These are phyloP conservation scores for Papilionanthe hybrid DNA, from an alignment of 116 monocot species.

Conservation along the genomic window DNA sequence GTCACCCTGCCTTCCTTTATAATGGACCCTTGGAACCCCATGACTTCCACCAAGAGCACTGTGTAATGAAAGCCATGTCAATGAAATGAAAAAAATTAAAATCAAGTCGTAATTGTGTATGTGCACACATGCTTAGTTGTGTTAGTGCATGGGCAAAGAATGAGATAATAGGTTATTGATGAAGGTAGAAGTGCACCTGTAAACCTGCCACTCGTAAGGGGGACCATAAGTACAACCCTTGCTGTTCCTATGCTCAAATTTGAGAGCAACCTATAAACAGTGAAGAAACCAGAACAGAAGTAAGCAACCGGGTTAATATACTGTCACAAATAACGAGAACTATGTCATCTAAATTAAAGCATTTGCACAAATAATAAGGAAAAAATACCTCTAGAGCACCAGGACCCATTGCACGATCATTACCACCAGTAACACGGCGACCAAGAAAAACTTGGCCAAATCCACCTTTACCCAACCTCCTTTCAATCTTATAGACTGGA, in stretches of 20 bases:
- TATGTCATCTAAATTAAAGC: background rate
- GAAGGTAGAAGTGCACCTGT: constrained; percentile 36
- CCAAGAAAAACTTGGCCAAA: constrained; percentile 98
- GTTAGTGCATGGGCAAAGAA: background rate
- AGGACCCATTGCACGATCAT: constrained; percentile 46
- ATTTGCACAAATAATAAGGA: background rate
- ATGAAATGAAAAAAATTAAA: background rate
- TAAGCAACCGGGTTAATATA: background rate
- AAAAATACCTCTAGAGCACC: constrained; percentile 59
- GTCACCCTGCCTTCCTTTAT: constrained; percentile 85
- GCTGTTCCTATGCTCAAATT: constrained; percentile 85
- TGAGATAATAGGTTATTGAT: background rate
- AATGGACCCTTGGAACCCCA: constrained; percentile 83
- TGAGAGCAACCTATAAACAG: constrained; percentile 67
- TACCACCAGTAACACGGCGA: constrained; percentile 67
- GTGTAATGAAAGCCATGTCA: constrained; percentile 11
- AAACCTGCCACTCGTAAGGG: constrained; percentile 96
- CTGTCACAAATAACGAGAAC: background rate
- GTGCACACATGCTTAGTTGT: background rate
- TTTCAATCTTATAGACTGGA: constrained; percentile 70
- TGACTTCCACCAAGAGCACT: constrained; percentile 84
- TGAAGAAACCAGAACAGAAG: background rate
- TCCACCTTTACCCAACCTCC: constrained; percentile 90
- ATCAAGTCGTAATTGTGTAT: background rate
- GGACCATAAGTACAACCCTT: constrained; percentile 91